Evolutionary conservation across 495 filamentous ascomycete genomes (phyloP).

Genomic region (Penicillium subrubescens): DNA sequence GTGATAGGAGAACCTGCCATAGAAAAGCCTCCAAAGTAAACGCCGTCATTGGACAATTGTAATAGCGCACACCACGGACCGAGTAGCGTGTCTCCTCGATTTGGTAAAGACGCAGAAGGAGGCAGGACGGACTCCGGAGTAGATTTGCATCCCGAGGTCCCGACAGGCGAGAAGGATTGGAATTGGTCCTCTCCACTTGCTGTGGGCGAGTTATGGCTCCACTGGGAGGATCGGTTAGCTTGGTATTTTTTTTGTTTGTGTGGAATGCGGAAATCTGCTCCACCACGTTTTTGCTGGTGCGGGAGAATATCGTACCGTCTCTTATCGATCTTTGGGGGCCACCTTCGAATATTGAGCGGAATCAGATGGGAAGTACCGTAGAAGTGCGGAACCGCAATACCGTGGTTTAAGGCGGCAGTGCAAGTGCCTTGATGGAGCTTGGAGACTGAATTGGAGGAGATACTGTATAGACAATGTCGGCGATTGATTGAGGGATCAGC

Average conservation of each 20-base stretch:
- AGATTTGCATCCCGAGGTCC: constrained; percentile 16
- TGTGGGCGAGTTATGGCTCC: neutral
- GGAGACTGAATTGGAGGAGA: neutral
- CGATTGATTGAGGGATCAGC: neutral
- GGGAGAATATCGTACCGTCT: constrained; percentile 7
- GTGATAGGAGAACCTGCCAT: neutral
- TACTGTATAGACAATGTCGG: neutral
- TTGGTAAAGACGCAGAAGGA: constrained; percentile 7
- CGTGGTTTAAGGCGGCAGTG: neutral
- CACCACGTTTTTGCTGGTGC: constrained; percentile 5
- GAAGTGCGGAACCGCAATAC: neutral
- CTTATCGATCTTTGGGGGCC: constrained; percentile 8
- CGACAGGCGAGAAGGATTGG: neutral
- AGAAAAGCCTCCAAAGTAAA: neutral
- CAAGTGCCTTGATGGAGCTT: neutral
- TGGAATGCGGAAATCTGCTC: neutral
- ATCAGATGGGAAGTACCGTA: neutral
- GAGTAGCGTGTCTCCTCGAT: constrained; percentile 10
- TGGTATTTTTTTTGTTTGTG: neutral
- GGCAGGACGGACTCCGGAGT: constrained; percentile 12
- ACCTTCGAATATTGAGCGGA: neutral
- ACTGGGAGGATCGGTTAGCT: constrained; percentile 15
- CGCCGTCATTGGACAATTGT: constrained; percentile 2
- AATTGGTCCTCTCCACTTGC: constrained; percentile 9
- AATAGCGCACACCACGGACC: constrained; percentile 8